These are phyloP conservation scores for Daldinia decipiens DNA, from an alignment of 495 filamentous ascomycete genomes.

Conservation along the genomic window DNA sequence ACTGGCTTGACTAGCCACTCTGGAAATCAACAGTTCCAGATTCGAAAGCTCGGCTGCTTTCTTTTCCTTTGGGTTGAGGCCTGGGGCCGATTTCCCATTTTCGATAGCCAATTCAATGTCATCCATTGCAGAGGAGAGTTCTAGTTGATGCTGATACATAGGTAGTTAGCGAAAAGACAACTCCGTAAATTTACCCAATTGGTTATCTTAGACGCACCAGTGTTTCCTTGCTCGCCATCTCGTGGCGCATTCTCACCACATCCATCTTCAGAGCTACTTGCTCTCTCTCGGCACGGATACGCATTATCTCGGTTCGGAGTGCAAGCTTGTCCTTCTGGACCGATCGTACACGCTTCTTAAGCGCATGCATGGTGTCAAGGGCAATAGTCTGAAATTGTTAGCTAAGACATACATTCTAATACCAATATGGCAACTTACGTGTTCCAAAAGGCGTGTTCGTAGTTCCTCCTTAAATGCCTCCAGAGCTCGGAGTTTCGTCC, in stretches of 20 bases:
- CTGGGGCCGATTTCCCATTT: slow-evolving; percentile 54
- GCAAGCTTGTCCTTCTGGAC: slow-evolving; percentile 71
- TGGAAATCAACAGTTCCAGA: slow-evolving; percentile 60
- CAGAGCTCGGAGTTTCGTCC: slow-evolving; percentile 69
- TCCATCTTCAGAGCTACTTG: slow-evolving; percentile 75
- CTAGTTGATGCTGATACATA: slow-evolving; percentile 54
- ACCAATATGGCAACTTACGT: slow-evolving; percentile 54
- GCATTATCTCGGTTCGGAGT: slow-evolving; percentile 71
- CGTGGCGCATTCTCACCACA: slow-evolving; percentile 69
- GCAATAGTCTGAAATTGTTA: slow-evolving; percentile 58
- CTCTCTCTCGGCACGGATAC: slow-evolving; percentile 71
- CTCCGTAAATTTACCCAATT: not conserved
- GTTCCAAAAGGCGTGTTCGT: slow-evolving; percentile 68
- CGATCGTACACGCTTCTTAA: slow-evolving; percentile 69
- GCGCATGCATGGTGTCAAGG: slow-evolving; percentile 71
- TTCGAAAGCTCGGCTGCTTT: slow-evolving; percentile 56
- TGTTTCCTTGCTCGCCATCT: slow-evolving; percentile 58
- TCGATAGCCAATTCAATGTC: slow-evolving; percentile 66
- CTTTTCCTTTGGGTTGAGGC: slow-evolving; percentile 51
- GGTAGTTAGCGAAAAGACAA: slow-evolving; percentile 21
- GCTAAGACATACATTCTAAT: slow-evolving; percentile 1
- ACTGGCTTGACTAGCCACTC: slow-evolving; percentile 58
- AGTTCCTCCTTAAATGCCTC: slow-evolving; percentile 76
- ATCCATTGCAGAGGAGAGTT: slow-evolving; percentile 62
- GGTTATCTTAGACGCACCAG: slow-evolving; percentile 49